Evolutionary conservation across 2,329 filamentous ascomycete genomes (phyloP), one percentile per base, ranked within the genome.

Genomic region (Stylonectria norvegica): DNA sequence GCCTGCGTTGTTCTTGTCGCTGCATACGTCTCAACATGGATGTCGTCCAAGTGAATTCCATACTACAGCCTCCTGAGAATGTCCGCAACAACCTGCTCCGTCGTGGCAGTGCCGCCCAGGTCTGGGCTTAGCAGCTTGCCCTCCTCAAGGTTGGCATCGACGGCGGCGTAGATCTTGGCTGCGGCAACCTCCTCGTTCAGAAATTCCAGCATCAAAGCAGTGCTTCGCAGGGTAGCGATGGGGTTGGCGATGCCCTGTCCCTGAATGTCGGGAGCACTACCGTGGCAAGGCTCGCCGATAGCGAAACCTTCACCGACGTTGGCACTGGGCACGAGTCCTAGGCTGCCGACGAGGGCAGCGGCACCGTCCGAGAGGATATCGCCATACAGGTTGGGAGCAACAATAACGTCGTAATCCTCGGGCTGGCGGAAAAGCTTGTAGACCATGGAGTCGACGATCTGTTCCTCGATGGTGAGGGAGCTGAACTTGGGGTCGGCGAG

Each of bases 361-460:
- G 93, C 91, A 52, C 89, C 91, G 66, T 98, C 93, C 2, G 89
- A 95, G 27, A 98, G 76, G 54, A 98, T 93, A 67, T 98, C 93
- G 53, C 93, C 93, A 70, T 98, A 97, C 47, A 98, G 78, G 71
- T 97, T 97, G 37, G 91, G 93, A 7, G 91, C 93, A 33, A 98
- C 93, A 56, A 98, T 95, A 53, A 97, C 91, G 65, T 98, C 93
- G 80, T 97, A 98, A 61, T 85, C 85, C 60, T 85, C 78, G 30
- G 93, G 93, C 69, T 97, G 89, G 48, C 91, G 88, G 82, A 97
- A 97, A 42, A 98, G 85, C 76, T 97, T 97, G 81, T 97, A 97
- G 43, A 97, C 89, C 93, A 98, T 98, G 47, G 85, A 91, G 70
- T 98, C 93, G 49, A 98, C 91, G 56, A 98, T 98, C 73, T 98